Evolutionary conservation across 2,329 filamentous ascomycete genomes (phyloP).

Genomic region (Cephalotrichum gorgonifer): DNA sequence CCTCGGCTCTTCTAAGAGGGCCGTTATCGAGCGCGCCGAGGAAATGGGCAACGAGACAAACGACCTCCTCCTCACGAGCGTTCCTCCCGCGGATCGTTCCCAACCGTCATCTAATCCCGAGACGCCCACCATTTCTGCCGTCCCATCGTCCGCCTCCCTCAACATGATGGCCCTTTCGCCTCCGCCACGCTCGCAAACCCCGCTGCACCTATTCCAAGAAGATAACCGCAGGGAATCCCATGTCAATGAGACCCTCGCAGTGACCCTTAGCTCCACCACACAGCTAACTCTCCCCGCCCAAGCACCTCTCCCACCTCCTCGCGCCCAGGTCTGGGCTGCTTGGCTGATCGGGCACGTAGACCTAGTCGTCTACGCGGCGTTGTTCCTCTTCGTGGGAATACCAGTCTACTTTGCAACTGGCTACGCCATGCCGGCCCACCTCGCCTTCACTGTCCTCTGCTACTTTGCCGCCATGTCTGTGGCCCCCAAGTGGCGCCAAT

Average conservation of each 20-base stretch:
- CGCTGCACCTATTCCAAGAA: too few species aligned
- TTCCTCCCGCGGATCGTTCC: too few species aligned
- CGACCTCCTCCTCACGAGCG: slow-evolving; percentile 1
- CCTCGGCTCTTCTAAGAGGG: slow-evolving; percentile 40
- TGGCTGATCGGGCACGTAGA: slow-evolving; percentile 34
- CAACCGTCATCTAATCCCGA: neutral
- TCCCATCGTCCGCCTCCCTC: neutral
- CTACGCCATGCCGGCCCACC: slow-evolving; percentile 40
- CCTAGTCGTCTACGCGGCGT: slow-evolving; percentile 26
- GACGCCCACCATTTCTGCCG: neutral
- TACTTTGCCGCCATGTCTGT: slow-evolving; percentile 40
- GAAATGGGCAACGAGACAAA: slow-evolving; percentile 21
- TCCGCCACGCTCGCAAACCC: too few species aligned
- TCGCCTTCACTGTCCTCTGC: slow-evolving; percentile 36
- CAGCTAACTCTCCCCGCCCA: slow-evolving; percentile 21
- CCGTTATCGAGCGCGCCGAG: slow-evolving; percentile 38
- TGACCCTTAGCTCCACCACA: neutral
- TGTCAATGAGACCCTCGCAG: neutral
- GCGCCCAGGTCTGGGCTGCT: slow-evolving; percentile 39
- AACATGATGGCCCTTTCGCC: too few species aligned
- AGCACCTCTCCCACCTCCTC: slow-evolving; percentile 28
- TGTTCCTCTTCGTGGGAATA: slow-evolving; percentile 38
- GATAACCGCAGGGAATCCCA: neutral
- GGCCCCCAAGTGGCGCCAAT: slow-evolving; percentile 35
- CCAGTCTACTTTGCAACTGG: slow-evolving; percentile 42